phyloP scores from a whole-genome alignment of 768 basidiomycete genomes.

The Rhodotorula paludigena region DNA sequence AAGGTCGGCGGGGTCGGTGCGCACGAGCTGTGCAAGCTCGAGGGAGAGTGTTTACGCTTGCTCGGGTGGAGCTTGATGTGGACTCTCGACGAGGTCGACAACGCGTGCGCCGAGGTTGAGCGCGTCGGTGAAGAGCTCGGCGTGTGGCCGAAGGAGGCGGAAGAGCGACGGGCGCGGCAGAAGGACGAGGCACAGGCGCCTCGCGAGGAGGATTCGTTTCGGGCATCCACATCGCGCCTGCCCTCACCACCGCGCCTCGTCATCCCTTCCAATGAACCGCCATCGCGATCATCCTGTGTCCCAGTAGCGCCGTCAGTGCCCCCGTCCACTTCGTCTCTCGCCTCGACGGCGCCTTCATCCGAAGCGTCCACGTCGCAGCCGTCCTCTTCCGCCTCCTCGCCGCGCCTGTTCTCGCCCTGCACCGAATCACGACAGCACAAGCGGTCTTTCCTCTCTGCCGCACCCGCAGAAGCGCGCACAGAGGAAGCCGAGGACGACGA shows the following conservation, averaged over 20 bases:
- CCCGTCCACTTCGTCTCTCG: not conserved
- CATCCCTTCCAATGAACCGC: not conserved
- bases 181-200: not conserved
- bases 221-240: not conserved
- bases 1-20: conserved; percentile 38
- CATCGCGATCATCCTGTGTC: not conserved
- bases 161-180: not conserved
- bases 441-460: not conserved
- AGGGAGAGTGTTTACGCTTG: conserved; percentile 32
- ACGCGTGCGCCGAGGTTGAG: not conserved
- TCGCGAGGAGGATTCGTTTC: not conserved
- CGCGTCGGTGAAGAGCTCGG: not conserved
- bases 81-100: conserved; percentile 10
- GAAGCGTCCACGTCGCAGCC: not conserved
- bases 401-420: not conserved
- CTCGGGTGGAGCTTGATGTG: conserved; percentile 24
- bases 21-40: conserved; percentile 33
- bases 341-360: not conserved
- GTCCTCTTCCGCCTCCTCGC: not conserved
- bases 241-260: not conserved
- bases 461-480: not conserved
- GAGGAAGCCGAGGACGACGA: not conserved
- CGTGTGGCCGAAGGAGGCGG: not conserved
- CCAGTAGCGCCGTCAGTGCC: not conserved
- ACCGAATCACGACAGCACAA: not conserved